A percentile compares a stretch with the other conserved stretches of the same genome.
phyloP scores from a whole-genome alignment of 306 rosid species.

The Adenanthera pavonina region DNA sequence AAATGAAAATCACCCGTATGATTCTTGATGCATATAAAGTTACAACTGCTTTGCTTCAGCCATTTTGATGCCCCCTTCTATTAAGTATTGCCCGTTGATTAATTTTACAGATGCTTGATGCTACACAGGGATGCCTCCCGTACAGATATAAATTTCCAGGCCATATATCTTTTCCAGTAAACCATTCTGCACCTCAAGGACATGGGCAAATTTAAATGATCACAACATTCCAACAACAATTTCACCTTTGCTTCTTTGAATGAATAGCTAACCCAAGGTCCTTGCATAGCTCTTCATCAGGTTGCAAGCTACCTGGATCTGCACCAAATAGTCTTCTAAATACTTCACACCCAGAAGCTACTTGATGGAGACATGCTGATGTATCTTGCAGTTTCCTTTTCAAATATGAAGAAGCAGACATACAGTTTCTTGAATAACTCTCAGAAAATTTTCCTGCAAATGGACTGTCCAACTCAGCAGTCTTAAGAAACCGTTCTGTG shows the following conservation, averaged over 20 bases:
- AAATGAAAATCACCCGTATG: not conserved
- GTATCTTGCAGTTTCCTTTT: slow-evolving; percentile 57
- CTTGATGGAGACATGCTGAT: slow-evolving; percentile 72
- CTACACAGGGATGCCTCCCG: slow-evolving; percentile 15
- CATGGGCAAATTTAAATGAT: not conserved
- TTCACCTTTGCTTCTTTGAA: slow-evolving; percentile 46
- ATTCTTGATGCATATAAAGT: not conserved
- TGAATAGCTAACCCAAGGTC: slow-evolving; percentile 70
- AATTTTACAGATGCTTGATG: slow-evolving; percentile 15
- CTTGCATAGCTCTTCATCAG: slow-evolving; percentile 76
- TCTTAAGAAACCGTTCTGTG: slow-evolving; percentile 75
- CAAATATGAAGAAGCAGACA: slow-evolving; percentile 59
- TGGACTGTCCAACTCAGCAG: slow-evolving; percentile 57
- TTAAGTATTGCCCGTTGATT: not conserved
- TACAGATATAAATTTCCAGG: slow-evolving; percentile 5
- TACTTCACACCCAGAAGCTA: slow-evolving; percentile 73
- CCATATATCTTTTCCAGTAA: slow-evolving; percentile 15
- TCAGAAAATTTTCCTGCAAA: slow-evolving; percentile 36
- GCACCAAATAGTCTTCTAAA: slow-evolving; percentile 85
- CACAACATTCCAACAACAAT: slow-evolving; percentile 28
- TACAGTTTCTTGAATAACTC: slow-evolving; percentile 48
- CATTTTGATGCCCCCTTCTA: not conserved
- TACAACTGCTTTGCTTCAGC: not conserved
- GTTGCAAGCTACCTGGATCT: slow-evolving; percentile 78
- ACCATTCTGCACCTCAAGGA: slow-evolving; percentile 5